phyloP scores from a whole-genome alignment of 192 early-diverging fungal genomes.

The Phlyctochytrium planicorne region DNA sequence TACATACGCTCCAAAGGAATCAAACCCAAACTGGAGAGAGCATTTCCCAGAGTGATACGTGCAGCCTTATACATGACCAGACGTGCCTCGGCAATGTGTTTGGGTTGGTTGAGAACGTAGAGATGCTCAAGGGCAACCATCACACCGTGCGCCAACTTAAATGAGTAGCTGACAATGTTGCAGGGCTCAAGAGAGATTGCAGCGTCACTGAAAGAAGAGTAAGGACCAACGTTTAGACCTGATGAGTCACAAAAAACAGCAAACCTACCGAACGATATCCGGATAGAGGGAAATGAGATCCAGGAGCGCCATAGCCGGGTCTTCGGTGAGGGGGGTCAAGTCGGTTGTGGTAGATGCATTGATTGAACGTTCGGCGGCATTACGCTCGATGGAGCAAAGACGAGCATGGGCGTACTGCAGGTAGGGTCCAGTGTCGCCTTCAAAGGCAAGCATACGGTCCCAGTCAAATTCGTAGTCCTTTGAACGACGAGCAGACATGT shows the following conservation, averaged over 20 bases:
- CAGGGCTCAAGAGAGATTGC: conserved; percentile 75
- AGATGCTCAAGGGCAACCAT: conserved; percentile 76
- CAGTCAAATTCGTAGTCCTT: conserved; percentile 95
- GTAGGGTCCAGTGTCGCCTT: conserved; percentile 99
- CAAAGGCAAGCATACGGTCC: conserved; percentile 89
- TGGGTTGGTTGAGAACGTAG: conserved; percentile 70
- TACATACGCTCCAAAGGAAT: conserved; percentile 90
- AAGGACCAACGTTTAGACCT: no score
- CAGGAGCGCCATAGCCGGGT: conserved; percentile 69
- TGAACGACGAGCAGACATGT: conserved; percentile 85
- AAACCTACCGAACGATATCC: conserved; percentile 65
- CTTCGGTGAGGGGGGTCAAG: conserved; percentile 67
- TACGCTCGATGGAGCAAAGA: conserved; percentile 90
- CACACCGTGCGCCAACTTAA: conserved; percentile 79
- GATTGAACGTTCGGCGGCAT: conserved; percentile 12
- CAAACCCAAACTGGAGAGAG: conserved; percentile 78
- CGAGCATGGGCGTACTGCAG: conserved; percentile 98
- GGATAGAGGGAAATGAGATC: conserved; percentile 80
- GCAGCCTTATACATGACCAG: conserved; percentile 84
- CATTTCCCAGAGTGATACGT: conserved; percentile 82
- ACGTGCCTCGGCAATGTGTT: conserved; percentile 80
- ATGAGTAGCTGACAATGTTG: conserved; percentile 79
- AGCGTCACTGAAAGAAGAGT: conserved; percentile 36
- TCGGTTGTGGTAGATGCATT: conserved; percentile 29
- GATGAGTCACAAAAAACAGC: conserved; percentile 1